Base-by-base conservation (phyloP, 768 basidiomycete genomes). In the Boletus sp. region DNA sequence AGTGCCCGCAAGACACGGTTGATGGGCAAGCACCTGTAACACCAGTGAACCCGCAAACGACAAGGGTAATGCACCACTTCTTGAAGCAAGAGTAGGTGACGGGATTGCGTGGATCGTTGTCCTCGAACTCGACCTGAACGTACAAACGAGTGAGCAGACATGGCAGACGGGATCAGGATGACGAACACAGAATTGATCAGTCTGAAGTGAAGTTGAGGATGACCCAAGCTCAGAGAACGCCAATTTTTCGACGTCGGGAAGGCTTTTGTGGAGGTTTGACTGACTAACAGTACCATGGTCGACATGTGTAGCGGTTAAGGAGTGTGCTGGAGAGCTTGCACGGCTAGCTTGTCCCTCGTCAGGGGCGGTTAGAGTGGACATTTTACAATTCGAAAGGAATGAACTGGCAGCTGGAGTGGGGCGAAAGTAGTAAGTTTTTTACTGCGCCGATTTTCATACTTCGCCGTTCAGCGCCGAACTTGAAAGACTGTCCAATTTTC, bases 51-150 rank as follows among this genome's bases (percentile, higher is more conserved):
- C 60, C 69, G 47, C 68, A 72, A 10, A 64, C 71, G 38, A 63
- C 59, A 17, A 69, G 48, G 6, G 72, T 72, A 29, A 71, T 68
- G 37, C 60, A 61, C 72, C 79, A 79, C 68, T 79, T 80, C 56
- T 65, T 68, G 19, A 61, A 46, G 13, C 54, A 64, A 30, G 70
- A 67, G 56, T 70, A 77, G 51, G 68, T 72, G 47, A 66, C 34
- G 14, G 77, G 77, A 59, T 79, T 73, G 17, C 73, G 65, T 5
- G 56, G 46, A 57, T 78, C 77, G 7, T 67, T 69, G 29, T 61
- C 60, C 40, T 66, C 60, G 44, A 74, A 77, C 17, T 77, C 71
- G 17, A 75, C 69, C 73, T 77, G 50, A 40, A 27, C 35, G 30
- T 35, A 43, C 7, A 41, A 27, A 15, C 55, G 43, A 60, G 41